Conservation (phyloP, 768 basidiomycete genomes). For the Phlebiopsis flavidoalba region DNA sequence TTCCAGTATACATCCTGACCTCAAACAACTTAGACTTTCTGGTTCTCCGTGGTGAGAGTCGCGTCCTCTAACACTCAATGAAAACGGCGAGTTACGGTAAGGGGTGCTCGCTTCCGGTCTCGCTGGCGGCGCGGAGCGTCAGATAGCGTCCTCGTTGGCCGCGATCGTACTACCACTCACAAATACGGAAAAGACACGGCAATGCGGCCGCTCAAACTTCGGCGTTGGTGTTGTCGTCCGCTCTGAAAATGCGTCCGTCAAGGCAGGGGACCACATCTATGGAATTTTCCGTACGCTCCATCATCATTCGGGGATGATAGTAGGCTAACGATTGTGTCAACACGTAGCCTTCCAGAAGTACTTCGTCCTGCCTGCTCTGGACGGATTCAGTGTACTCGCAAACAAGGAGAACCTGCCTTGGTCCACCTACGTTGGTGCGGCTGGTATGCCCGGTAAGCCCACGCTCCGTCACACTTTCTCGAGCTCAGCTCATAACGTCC, state of each 20-base stretch:
- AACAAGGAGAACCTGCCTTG: conserved; percentile 44
- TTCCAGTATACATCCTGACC: too few relatives aligned
- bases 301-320: conserved; percentile 34
- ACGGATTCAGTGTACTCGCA: conserved; percentile 25
- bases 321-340: background rate
- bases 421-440: conserved; percentile 43
- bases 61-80: too few relatives aligned
- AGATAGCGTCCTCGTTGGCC: too few relatives aligned
- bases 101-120: too few relatives aligned
- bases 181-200: too few relatives aligned
- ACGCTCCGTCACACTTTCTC: background rate
- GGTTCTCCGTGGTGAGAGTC: too few relatives aligned
- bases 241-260: conserved; percentile 18
- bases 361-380: conserved; percentile 22
- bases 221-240: conserved; percentile 23
- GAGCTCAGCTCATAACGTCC: background rate
- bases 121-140: too few relatives aligned
- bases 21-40: too few relatives aligned
- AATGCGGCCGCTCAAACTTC: conserved; percentile 8
- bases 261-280: conserved; percentile 22
- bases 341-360: conserved; percentile 39
- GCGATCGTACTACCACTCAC: too few relatives aligned
- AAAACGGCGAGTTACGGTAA: too few relatives aligned
- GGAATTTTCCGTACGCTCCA: conserved; percentile 20
- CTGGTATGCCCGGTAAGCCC: conserved; percentile 34